Percentiles rank a stretch among this genome's conserved stretches.
Conservation (phyloP, 345 rosid genomes). For the Heritiera fomes region DNA sequence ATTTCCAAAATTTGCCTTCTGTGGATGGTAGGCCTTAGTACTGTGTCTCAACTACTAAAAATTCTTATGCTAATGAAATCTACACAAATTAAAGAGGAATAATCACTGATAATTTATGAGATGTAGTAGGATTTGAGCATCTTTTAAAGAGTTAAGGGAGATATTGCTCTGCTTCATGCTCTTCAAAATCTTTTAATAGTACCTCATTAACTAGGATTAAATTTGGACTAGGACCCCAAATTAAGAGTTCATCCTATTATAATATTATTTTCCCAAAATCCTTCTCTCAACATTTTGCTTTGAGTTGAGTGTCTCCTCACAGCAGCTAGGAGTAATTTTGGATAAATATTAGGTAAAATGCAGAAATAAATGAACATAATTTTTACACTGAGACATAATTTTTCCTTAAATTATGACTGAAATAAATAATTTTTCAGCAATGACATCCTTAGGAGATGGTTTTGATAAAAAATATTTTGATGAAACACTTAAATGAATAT, state of each 20-base stretch:
- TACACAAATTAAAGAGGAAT: neutral
- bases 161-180: neutral
- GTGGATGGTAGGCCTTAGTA: neutral
- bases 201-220: neutral
- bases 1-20: neutral
- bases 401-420: neutral
- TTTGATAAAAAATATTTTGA: neutral
- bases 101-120: neutral
- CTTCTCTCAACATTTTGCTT: neutral
- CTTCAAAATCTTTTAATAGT: neutral
- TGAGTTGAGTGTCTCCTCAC: neutral
- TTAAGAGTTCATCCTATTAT: neutral
- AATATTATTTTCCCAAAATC: neutral
- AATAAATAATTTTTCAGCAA: neutral
- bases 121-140: neutral
- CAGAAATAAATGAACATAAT: neutral
- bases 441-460: neutral
- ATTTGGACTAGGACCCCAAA: neutral
- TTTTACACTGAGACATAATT: neutral
- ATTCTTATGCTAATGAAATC: neutral
- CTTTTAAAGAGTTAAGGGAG: neutral
- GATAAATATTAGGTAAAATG: neutral
- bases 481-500: neutral
- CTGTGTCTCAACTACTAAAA: neutral
- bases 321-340: neutral